These are phyloP conservation scores for Mycena leptocephala DNA, from an alignment of 768 basidiomycete species.

Conservation along the genomic window DNA sequence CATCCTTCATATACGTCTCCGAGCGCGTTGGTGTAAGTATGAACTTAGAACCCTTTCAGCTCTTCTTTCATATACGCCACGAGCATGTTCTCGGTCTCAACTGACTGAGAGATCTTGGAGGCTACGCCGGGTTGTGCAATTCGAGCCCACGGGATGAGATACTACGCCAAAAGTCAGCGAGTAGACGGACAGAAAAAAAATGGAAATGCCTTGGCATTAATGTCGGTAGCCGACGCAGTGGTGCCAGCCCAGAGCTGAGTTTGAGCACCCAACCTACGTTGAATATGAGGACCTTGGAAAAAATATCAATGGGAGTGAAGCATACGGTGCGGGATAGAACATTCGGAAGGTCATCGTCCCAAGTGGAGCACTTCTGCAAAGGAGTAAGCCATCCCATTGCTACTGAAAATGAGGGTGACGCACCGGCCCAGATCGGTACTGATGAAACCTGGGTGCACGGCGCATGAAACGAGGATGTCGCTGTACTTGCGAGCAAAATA, in stretches of 20 bases:
- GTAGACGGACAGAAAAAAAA: background rate
- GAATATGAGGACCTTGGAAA: background rate
- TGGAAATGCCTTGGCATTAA: background rate
- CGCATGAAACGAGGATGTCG: background rate
- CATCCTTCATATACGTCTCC: no score
- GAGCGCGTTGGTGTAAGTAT: background rate
- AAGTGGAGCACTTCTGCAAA: background rate
- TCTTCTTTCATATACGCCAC: background rate
- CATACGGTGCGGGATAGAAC: background rate
- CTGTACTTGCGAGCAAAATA: background rate
- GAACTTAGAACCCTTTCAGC: background rate
- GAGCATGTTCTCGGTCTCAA: background rate
- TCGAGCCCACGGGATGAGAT: conserved; percentile 2
- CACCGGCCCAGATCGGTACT: background rate
- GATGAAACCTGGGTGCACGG: background rate
- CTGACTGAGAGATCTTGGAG: background rate
- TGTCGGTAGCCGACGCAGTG: background rate
- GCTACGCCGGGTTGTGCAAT: background rate
- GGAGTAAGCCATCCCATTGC: background rate
- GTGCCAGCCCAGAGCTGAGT: conserved; percentile 8
- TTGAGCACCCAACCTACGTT: background rate
- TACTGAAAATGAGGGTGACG: background rate
- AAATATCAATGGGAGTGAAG: background rate
- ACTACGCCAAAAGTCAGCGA: background rate
- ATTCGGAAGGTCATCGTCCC: background rate